Percentiles rank a stretch among this genome's conserved stretches.
Conservation (phyloP, 805 yeast species). For the Ogataea ganodermae region DNA sequence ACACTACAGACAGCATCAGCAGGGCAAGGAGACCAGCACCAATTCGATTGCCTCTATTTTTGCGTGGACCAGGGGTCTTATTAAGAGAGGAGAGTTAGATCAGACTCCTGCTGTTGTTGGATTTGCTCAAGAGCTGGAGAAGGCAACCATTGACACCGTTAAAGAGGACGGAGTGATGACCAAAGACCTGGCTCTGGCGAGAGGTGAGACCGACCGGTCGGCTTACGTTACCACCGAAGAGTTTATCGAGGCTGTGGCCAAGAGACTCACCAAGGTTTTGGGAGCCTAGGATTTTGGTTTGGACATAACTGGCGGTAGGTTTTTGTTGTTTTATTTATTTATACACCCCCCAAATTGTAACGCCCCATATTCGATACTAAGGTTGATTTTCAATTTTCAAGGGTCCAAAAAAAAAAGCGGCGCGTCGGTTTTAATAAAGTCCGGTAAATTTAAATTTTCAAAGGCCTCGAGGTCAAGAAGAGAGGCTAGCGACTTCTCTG, state of each 20-base stretch:
- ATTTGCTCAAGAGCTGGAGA: slow-evolving; percentile 78
- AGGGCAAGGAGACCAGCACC: slow-evolving; percentile 95
- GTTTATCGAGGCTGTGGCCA: slow-evolving; percentile 80
- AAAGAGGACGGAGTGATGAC: slow-evolving; percentile 87
- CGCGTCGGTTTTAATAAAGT: background rate
- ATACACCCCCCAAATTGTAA: too few species aligned
- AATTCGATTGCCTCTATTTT: slow-evolving; percentile 96
- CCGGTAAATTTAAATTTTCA: background rate
- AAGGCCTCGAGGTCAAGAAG: background rate
- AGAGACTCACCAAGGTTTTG: slow-evolving; percentile 47
- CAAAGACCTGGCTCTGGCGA: slow-evolving; percentile 89
- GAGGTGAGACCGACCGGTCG: slow-evolving; percentile 81
- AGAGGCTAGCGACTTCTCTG: too few species aligned
- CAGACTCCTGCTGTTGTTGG: slow-evolving; percentile 78
- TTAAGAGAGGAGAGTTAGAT: slow-evolving; percentile 90
- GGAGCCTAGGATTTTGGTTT: background rate
- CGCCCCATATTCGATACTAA: too few species aligned
- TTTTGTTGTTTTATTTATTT: too few species aligned
- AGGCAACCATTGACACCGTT: slow-evolving; percentile 86
- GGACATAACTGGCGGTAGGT: too few species aligned
- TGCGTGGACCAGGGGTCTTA: slow-evolving; percentile 94
- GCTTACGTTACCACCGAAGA: slow-evolving; percentile 90
- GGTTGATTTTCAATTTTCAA: background rate
- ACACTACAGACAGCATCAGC: slow-evolving; percentile 94
- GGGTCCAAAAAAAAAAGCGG: background rate